Conservation (phyloP, 192 early-diverging fungal species). For the Podila verticillata region DNA sequence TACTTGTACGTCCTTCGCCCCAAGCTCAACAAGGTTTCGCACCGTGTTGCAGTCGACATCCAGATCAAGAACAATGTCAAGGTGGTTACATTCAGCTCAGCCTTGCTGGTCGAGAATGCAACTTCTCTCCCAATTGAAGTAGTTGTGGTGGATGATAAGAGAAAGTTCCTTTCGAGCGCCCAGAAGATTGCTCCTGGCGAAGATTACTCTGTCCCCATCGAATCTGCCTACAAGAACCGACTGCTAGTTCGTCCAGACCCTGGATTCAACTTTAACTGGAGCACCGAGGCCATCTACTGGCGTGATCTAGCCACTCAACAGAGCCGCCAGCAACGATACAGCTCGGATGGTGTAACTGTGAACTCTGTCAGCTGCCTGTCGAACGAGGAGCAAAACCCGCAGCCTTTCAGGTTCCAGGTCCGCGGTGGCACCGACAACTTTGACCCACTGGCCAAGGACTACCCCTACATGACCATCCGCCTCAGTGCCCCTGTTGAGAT, state of each 20-base stretch:
- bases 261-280: conserved; percentile 92
- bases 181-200: conserved; percentile 79
- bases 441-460: conserved; percentile 59
- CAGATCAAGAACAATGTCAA: conserved; percentile 89
- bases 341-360: conserved; percentile 27
- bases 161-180: conserved; percentile 60
- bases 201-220: conserved; percentile 87
- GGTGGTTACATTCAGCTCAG: conserved; percentile 89
- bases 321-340: conserved; percentile 24
- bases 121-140: conserved; percentile 85
- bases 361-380: conserved; percentile 52
- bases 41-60: conserved; percentile 90
- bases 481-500: conserved; percentile 85
- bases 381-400: conserved; percentile 54
- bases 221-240: conserved; percentile 81
- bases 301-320: conserved; percentile 69
- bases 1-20: conserved; percentile 86
- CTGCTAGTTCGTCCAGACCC: conserved; percentile 85
- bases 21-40: conserved; percentile 76
- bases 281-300: conserved; percentile 83
- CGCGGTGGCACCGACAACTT: conserved; percentile 62
- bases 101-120: conserved; percentile 83
- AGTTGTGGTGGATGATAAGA: conserved; percentile 74
- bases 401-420: conserved; percentile 79
- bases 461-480: conserved; percentile 84